Evolutionary conservation across 148 eudicot species (phyloP).

Genomic region (Dianthus caryophyllus): DNA sequence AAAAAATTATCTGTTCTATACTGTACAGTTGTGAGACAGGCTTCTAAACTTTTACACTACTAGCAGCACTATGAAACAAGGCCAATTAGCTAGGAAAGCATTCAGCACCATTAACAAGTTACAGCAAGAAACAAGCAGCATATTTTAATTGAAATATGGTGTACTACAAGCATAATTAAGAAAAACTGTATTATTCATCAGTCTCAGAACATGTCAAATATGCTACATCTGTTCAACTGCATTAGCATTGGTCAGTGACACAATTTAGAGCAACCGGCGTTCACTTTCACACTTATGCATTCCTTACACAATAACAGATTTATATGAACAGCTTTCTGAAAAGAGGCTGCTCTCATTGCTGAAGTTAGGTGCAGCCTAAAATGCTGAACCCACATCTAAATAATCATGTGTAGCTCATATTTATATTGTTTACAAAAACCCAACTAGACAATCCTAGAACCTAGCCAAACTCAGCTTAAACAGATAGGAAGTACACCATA

Average conservation of each 20-base stretch:
- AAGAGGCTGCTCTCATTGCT: background rate
- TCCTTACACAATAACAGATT: background rate
- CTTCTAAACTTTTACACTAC: too few relatives aligned
- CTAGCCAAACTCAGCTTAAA: background rate
- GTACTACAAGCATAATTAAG: background rate
- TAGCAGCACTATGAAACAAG: too few relatives aligned
- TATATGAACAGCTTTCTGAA: background rate
- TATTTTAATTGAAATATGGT: background rate
- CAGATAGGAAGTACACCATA: background rate
- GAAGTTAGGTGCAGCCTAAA: background rate
- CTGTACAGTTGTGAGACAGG: too few relatives aligned
- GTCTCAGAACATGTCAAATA: too few relatives aligned
- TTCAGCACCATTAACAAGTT: too few relatives aligned
- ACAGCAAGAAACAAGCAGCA: background rate
- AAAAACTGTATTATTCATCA: too few relatives aligned
- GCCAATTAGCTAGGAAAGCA: too few relatives aligned
- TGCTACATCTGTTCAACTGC: background rate
- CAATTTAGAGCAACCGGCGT: background rate
- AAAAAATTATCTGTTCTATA: too few relatives aligned
- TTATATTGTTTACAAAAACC: background rate
- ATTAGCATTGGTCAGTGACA: background rate
- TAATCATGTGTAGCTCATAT: background rate
- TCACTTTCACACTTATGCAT: background rate
- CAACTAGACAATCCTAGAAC: background rate
- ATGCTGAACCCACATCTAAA: background rate